Evolutionary conservation across 352 stramenopile species (phyloP), one percentile per base, ranked within the genome.

Genomic region (Globisporangium mamillatum): DNA sequence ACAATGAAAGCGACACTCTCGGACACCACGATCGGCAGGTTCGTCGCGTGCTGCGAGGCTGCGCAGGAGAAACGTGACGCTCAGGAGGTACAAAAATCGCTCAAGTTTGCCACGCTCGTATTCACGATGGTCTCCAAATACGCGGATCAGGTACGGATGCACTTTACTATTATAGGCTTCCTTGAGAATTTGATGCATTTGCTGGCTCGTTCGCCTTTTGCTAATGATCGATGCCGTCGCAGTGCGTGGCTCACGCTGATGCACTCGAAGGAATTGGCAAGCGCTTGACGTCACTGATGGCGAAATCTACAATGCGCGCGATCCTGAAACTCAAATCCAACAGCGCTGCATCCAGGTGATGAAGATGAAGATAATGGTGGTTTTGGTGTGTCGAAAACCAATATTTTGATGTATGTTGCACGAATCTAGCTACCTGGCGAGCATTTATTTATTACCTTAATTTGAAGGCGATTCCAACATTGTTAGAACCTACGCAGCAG

Each of bases 101-200:
- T 89, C 54, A 88, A 82, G 71, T 90, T 90, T 38, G 78, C 79
- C 2, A 90, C 81, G 10, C 74, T 88, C n/a, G 57, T 90, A 25
- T 90, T 90, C 54, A 88, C 81, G 9, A 72, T 90, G 14, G 77
- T 90, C 25, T 82, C 81, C 16, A 90, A 90, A 53, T 88, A 87
- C 24, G 72, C 81, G 4, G 66, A 84, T 22, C 79, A 79, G 71
- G 72, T 77, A 24, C 14, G 34, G 1, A 25, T 48, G 7, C 4
- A 55, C 12, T 58, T 14, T 44, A 48, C 4, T 18, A 46, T 36
- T 29, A 5, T 1, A 22, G 10, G 34, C 18, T 10, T 4, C 0
- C 1, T 41, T 20, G 3, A 14, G 14, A 18, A 6, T 41, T 4
- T 32, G 18, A 9, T n/a, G 22, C 25, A 41, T 6, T 60, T 27